Percentiles rank a stretch among this genome's conserved stretches.
These are phyloP conservation scores for Brasenia schreberi DNA, from an alignment of 164 flowering plant genomes.

Conservation along the genomic window DNA sequence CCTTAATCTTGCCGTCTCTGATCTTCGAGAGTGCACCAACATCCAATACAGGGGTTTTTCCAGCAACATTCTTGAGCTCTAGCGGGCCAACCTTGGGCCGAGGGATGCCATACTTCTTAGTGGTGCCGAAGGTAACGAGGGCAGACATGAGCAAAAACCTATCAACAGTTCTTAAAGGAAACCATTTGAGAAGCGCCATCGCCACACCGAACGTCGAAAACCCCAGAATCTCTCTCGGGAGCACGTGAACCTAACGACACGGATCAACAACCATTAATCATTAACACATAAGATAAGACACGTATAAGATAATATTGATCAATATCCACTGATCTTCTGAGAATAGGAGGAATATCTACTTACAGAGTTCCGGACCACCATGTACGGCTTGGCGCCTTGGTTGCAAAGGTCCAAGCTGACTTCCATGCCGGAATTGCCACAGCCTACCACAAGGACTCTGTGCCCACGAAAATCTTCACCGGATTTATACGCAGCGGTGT, in stretches of 20 bases:
- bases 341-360: constrained; percentile 12
- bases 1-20: constrained; percentile 77
- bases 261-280: too few species aligned
- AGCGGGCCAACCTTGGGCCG: constrained; percentile 91
- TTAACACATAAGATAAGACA: background rate
- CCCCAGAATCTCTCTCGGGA: constrained; percentile 87
- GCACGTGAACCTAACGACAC: constrained; percentile 60
- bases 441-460: constrained; percentile 77
- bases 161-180: constrained; percentile 72
- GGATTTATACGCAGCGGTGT: constrained; percentile 66
- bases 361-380: constrained; percentile 89
- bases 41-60: constrained; percentile 93
- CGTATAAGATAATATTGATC: too few species aligned
- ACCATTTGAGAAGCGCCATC: constrained; percentile 67
- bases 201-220: constrained; percentile 80
- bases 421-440: constrained; percentile 99
- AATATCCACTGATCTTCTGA: background rate
- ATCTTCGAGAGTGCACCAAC: constrained; percentile 71
- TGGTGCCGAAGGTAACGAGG: constrained; percentile 46
- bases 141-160: constrained; percentile 51
- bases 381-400: constrained; percentile 63
- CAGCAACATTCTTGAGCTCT: constrained; percentile 82
- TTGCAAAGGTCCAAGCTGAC: constrained; percentile 82
- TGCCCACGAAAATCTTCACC: constrained; percentile 47
- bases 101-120: constrained; percentile 59